Evolutionary conservation across 1,284 basidiomycete species (phyloP).

Genomic region (Mycosarcoma mackinlayi): DNA sequence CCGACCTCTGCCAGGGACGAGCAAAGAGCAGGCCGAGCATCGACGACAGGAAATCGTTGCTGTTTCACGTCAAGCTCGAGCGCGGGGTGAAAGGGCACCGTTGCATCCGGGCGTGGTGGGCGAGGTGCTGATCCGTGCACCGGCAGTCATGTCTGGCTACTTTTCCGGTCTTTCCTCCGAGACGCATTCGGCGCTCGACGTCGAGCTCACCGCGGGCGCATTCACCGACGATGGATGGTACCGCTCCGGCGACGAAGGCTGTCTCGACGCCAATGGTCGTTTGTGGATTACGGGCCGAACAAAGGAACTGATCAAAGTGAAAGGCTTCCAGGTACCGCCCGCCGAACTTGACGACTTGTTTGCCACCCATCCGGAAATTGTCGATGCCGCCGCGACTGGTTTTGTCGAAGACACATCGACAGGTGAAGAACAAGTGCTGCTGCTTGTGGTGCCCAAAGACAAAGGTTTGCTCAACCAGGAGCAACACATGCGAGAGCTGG

Average conservation of each 20-base stretch:
- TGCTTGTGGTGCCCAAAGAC: slow-evolving; percentile 46
- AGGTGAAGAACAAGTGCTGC: slow-evolving; percentile 38
- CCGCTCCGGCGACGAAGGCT: slow-evolving; percentile 55
- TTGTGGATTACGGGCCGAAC: slow-evolving; percentile 60
- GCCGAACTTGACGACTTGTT: slow-evolving; percentile 55
- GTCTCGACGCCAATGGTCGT: slow-evolving; percentile 47
- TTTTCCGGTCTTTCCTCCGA: slow-evolving; percentile 54
- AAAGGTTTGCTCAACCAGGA: slow-evolving; percentile 17
- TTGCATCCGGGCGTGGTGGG: slow-evolving; percentile 44
- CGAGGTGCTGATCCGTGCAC: slow-evolving; percentile 48
- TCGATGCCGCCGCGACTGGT: slow-evolving; percentile 46
- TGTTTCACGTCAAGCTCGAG: slow-evolving; percentile 27
- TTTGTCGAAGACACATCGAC: slow-evolving; percentile 27
- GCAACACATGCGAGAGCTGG: slow-evolving; percentile 28
- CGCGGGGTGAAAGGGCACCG: slow-evolving; percentile 39
- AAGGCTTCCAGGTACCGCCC: slow-evolving; percentile 59
- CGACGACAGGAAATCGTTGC: slow-evolving; percentile 30
- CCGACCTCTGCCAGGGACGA: slow-evolving; percentile 30
- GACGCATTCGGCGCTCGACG: slow-evolving; percentile 41
- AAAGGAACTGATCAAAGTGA: slow-evolving; percentile 57
- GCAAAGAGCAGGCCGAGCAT: slow-evolving; percentile 25
- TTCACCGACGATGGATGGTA: slow-evolving; percentile 58
- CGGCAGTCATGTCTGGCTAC: slow-evolving; percentile 55
- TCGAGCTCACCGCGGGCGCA: slow-evolving; percentile 26
- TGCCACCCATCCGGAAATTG: slow-evolving; percentile 37